Percentiles rank a stretch among this genome's conserved stretches.
These are phyloP conservation scores for Camellia oleifera DNA, from an alignment of 179 eudicot species.

Conservation along the genomic window DNA sequence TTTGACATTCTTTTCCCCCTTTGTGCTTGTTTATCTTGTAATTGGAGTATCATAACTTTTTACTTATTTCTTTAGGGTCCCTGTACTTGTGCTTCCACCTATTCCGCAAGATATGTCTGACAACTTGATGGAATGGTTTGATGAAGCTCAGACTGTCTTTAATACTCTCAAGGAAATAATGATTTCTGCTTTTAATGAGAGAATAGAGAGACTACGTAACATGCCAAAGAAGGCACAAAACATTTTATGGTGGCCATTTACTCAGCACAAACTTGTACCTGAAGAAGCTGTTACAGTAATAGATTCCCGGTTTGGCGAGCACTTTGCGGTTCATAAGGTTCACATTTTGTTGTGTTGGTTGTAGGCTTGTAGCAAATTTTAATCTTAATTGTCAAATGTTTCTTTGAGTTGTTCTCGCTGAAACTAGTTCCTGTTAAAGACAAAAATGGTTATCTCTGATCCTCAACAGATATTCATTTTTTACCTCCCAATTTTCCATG, in stretches of 20 bases:
- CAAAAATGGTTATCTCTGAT: not conserved
- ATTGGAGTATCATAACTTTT: not conserved
- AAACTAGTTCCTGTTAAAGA: not conserved
- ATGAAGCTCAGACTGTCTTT: slow-evolving; percentile 52
- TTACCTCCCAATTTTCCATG: not conserved
- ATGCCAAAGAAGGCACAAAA: slow-evolving; percentile 78
- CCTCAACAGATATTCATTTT: not conserved
- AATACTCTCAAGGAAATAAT: slow-evolving; percentile 64
- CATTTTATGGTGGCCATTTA: slow-evolving; percentile 97
- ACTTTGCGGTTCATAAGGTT: slow-evolving; percentile 88
- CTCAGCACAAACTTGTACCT: slow-evolving; percentile 89
- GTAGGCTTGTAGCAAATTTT: not conserved
- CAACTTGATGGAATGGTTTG: slow-evolving; percentile 77
- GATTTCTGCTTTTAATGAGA: slow-evolving; percentile 50
- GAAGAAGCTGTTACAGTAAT: slow-evolving; percentile 76
- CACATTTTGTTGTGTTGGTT: slow-evolving; percentile 8
- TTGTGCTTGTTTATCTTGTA: not conserved
- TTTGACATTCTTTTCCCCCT: too few relatives aligned
- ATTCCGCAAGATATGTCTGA: slow-evolving; percentile 80
- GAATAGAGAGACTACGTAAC: slow-evolving; percentile 62
- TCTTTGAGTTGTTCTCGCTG: not conserved
- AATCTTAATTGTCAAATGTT: not conserved
- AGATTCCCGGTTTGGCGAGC: slow-evolving; percentile 96
- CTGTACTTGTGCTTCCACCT: slow-evolving; percentile 83
- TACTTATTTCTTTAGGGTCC: slow-evolving; percentile 51